Evolutionary conservation across 768 basidiomycete genomes (phyloP), one percentile per base, ranked within the genome.

Genomic region (Termitomyces sp.): DNA sequence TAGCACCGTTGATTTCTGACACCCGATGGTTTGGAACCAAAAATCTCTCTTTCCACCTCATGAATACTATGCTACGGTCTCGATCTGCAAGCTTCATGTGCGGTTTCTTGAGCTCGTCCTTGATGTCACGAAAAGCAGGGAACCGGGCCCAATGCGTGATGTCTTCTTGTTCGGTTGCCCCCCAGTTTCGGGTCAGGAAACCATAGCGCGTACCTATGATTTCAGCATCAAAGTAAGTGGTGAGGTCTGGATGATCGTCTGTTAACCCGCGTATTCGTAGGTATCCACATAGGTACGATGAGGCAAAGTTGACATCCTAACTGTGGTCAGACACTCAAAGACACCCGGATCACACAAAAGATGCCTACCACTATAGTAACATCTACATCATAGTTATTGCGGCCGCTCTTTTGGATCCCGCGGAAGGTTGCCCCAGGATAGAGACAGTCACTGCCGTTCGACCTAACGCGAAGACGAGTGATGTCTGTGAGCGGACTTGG

Each of bases 31-130:
- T 91, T 2, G 94, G 94, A n/a, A 98, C 91, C 52, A 98, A 76
- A 72, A 97, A 98, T 65, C 87, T 79, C 73, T 98, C 96, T 73
- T 98, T 98, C 89, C 94, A 95, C 59, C 96, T 79, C 88, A 98
- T 93, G 69, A 98, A 98, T 30, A 94, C 84, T 25, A 88, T 88
- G 1, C 88, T 87, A 48, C 88, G 81, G 64, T 89, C 86, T 41
- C 87, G 77, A 65, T 89, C 88, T 45, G 82, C 73, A 66, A 96
- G 86, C 41, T 89, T 91, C 70, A 91, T 65, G 59, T 85, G 80
- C 0, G 93, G 92, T 66, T 82, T 78, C 67, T 86, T 82, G 60
- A 94, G 79, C 65, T 95, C 91, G 77, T 68, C 85, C 86, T 60
- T 94, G 82, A 64, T 90, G 82, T 41, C 88, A 35, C 54, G 82